A percentile compares a stretch with the other conserved stretches of the same genome.
phyloP scores from a whole-genome alignment of 73 alveolate genomes.

The Paramecium primaurelia region DNA sequence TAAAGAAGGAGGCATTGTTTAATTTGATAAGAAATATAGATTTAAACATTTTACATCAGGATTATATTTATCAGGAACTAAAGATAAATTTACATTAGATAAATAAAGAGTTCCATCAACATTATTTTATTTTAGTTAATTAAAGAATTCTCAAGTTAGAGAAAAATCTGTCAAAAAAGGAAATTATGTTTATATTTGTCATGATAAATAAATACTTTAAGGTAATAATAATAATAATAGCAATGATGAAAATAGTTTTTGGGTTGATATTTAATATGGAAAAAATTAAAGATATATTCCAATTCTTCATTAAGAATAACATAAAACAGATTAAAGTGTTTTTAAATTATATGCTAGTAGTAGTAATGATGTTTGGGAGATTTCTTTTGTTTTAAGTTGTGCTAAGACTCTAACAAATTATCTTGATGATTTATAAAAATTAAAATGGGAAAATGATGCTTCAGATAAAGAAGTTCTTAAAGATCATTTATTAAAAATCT shows the following conservation, averaged over 20 bases:
- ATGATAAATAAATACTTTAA: not conserved
- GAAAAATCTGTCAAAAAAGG: not conserved
- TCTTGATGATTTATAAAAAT: not conserved
- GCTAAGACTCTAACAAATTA: slow-evolving; percentile 37
- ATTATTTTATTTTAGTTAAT: not conserved
- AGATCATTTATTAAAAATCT: not conserved
- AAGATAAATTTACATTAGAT: slow-evolving; percentile 15
- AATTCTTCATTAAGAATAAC: not conserved
- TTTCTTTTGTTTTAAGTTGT: slow-evolving; percentile 36
- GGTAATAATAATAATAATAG: not conserved
- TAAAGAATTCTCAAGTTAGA: not conserved
- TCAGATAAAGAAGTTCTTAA: slow-evolving; percentile 12
- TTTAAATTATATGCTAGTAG: slow-evolving; percentile 36
- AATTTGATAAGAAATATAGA: slow-evolving; percentile 48
- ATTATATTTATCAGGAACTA: slow-evolving; percentile 42
- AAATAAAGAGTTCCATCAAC: not conserved
- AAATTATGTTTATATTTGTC: slow-evolving; percentile 30
- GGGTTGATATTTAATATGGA: not conserved
- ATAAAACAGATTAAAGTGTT: slow-evolving; percentile 52
- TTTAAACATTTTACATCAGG: slow-evolving; percentile 56
- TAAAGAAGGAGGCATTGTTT: slow-evolving; percentile 55
- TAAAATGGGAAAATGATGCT: not conserved
- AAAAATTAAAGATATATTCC: not conserved
- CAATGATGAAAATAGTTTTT: not conserved
- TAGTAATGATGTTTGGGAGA: slow-evolving; percentile 64